These are phyloP conservation scores for Solanum piurae DNA, from an alignment of 257 asterid genomes.

Conservation along the genomic window DNA sequence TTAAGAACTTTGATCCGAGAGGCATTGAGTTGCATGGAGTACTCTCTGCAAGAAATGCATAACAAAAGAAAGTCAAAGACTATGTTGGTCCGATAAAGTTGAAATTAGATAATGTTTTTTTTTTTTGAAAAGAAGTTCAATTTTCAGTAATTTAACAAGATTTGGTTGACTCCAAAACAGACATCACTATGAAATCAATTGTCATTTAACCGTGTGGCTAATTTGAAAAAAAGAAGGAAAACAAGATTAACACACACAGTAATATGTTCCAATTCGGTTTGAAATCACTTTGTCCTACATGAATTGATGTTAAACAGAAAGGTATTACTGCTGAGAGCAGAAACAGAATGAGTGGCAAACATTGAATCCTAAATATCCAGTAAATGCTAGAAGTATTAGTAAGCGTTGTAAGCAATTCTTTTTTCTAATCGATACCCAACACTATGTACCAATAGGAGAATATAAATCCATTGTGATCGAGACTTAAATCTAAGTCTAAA, in stretches of 20 bases:
- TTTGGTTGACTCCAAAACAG: background rate
- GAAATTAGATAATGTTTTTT: background rate
- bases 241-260: background rate
- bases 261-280: background rate
- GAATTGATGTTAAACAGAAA: background rate
- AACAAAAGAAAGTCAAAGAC: background rate
- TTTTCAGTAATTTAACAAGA: background rate
- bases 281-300: background rate
- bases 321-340: background rate
- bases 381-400: background rate
- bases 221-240: background rate
- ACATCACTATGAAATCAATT: background rate
- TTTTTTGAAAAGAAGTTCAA: background rate
- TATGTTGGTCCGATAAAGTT: background rate
- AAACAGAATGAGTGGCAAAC: background rate
- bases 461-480: background rate
- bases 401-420: background rate
- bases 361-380: background rate
- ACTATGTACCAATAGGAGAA: background rate
- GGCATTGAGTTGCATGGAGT: constrained; percentile 79
- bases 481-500: background rate
- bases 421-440: background rate
- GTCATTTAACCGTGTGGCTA: background rate
- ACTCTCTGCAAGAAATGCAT: constrained; percentile 42
- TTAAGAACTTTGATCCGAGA: constrained; percentile 79